Evolutionary conservation across 78 protist genomes (phyloP), one percentile per base, ranked within the genome.

Genomic region (Corallochytrium limacisporum): DNA sequence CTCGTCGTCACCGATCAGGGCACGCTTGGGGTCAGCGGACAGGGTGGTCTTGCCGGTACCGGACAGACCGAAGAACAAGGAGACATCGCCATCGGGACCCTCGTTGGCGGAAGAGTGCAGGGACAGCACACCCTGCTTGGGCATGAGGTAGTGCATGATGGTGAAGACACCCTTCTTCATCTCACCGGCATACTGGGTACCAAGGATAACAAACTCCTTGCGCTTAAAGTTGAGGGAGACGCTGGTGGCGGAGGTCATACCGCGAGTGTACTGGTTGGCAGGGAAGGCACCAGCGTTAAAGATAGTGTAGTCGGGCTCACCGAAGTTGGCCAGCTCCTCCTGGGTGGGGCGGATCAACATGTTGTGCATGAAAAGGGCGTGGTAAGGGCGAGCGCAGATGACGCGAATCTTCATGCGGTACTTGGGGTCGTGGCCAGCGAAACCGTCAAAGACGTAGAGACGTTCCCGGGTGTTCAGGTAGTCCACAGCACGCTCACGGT

Each of bases 31-130:
- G 55, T 94, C 96, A 1, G 96, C 92, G 4, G 94, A 87, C 22
- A 94, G 85, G 4, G 98, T 91, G 18, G 98, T 94, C 83, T 94
- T 94, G 55, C 98, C 98, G 7, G 98, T 93, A 43, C 98, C 95
- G 37, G 84, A 74, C 37, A 90, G 88, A 57, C 98, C 95, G 57
- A 93, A 90, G 85, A 90, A 90, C 48, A 90, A 28, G 16, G 94
- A 79, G 42, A 72, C 78, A 35, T 42, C 40, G 38, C 44, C 68
- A 33, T 62, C 72, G 33, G 33, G 35, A 26, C 79, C 90, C 53
- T 72, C 82, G 75, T 90, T 93, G 62, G 86, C 77, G 20, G 80
- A 50, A 28, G 82, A 39, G 72, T 93, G 98, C 62, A 93, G 50
- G 48, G 92, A 81, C 15, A 93, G 85, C 32, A 74, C 78, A 38